A percentile compares a stretch with the other conserved stretches of the same genome.
These are phyloP conservation scores for Ogataea glucozyma DNA, from an alignment of 805 yeast genomes.

Conservation along the genomic window DNA sequence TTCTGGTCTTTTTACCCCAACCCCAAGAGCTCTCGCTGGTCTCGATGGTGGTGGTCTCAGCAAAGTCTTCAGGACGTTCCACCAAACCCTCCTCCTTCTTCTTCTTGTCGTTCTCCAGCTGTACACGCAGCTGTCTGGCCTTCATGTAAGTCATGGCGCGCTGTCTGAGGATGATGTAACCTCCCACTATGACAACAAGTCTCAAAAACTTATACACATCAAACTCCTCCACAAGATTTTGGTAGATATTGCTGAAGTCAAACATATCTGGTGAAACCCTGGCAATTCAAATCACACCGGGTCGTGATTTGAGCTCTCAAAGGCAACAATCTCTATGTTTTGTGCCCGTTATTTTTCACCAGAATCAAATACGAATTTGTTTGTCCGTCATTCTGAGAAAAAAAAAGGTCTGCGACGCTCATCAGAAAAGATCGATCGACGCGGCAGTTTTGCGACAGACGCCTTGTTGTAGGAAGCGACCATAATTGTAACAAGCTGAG, in stretches of 20 bases:
- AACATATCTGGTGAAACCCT: conserved; percentile 13
- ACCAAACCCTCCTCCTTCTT: conserved; percentile 39
- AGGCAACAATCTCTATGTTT: too few relatives aligned
- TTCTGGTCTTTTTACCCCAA: conserved; percentile 78
- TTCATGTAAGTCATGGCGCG: conserved; percentile 58
- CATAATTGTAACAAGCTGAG: background rate
- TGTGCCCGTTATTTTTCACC: background rate
- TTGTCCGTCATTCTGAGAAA: background rate
- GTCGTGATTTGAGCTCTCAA: too few relatives aligned
- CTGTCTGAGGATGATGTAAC: conserved; percentile 59
- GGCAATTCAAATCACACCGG: background rate
- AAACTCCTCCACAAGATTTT: conserved; percentile 42
- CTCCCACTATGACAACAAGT: conserved; percentile 56
- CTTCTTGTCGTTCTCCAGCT: conserved; percentile 48
- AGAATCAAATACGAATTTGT: background rate
- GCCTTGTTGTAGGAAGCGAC: background rate
- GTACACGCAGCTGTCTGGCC: conserved; percentile 49
- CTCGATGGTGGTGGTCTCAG: conserved; percentile 17
- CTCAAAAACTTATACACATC: conserved; percentile 48
- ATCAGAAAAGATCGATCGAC: background rate
- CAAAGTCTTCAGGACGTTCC: conserved; percentile 38
- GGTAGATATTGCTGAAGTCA: conserved; percentile 35
- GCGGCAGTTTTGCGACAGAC: background rate
- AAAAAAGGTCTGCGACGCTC: background rate
- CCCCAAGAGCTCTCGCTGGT: conserved; percentile 59